Conservation (phyloP, 2,329 filamentous ascomycete species). For the Paecilomyces sp. region DNA sequence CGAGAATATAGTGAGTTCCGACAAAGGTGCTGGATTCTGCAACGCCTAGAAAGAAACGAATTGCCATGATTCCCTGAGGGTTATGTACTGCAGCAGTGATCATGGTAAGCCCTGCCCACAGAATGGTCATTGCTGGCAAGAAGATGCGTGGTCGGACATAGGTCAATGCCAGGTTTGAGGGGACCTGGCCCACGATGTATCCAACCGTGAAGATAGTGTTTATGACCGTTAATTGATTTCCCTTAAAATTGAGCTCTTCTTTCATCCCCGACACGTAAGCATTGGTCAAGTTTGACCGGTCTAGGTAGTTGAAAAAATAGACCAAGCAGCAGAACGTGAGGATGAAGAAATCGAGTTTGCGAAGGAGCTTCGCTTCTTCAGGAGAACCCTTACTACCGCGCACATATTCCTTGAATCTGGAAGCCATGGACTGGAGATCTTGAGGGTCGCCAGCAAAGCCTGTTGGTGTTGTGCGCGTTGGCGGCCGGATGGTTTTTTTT, state of each 20-base stretch:
- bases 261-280: slow-evolving; percentile 33
- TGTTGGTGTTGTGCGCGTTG: neutral
- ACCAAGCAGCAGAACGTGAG: neutral
- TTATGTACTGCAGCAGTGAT: neutral
- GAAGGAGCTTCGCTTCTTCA: slow-evolving; percentile 10
- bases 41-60: slow-evolving; percentile 20
- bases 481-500: neutral
- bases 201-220: slow-evolving; percentile 40
- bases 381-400: neutral
- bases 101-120: slow-evolving; percentile 22
- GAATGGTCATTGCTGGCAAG: slow-evolving; percentile 30
- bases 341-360: slow-evolving; percentile 1
- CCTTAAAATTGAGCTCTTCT: slow-evolving; percentile 27
- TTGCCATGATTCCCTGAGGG: slow-evolving; percentile 8
- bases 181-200: slow-evolving; percentile 38
- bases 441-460: neutral
- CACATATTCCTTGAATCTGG: neutral
- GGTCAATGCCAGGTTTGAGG: slow-evolving; percentile 40
- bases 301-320: slow-evolving; percentile 27
- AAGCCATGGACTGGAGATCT: neutral
- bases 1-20: slow-evolving; percentile 18
- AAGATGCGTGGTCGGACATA: slow-evolving; percentile 37
- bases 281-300: slow-evolving; percentile 37
- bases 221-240: slow-evolving; percentile 30
- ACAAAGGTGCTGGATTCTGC: slow-evolving; percentile 21